Percentiles rank a stretch among this genome's conserved stretches.
phyloP scores from a whole-genome alignment of 495 filamentous ascomycete species.

The Tuber aestivum region DNA sequence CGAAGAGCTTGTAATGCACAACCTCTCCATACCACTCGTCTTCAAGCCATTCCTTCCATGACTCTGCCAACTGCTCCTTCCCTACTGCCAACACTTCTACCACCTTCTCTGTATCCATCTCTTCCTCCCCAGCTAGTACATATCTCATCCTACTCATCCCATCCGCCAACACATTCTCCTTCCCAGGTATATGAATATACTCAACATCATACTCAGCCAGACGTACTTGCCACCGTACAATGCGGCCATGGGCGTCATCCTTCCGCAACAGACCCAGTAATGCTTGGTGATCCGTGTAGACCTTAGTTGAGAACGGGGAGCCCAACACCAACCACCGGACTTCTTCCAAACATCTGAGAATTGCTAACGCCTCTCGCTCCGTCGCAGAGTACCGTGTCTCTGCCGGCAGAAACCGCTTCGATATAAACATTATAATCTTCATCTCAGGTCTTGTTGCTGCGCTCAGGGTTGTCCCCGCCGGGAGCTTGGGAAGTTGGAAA shows the following conservation, averaged over 20 bases:
- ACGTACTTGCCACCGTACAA: no score
- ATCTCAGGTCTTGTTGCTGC: background rate
- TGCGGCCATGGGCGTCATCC: background rate
- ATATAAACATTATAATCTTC: conserved; percentile 5
- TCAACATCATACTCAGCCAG: background rate
- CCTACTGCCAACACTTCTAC: no score
- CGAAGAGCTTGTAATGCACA: no score
- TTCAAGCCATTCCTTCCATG: no score
- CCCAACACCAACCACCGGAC: background rate
- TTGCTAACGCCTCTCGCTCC: conserved; percentile 3
- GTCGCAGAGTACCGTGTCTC: conserved; percentile 1
- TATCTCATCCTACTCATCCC: background rate
- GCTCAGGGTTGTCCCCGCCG: no score
- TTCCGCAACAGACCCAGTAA: background rate
- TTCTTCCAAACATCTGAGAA: background rate
- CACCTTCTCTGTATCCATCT: no score
- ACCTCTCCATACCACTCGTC: no score
- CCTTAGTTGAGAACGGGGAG: background rate
- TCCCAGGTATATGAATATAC: background rate
- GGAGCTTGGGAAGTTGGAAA: background rate
- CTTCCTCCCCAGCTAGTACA: no score
- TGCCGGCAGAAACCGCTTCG: background rate
- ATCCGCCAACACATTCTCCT: background rate
- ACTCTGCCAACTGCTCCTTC: no score
- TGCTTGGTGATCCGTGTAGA: conserved; percentile 11